These are phyloP conservation scores for Scutellaria galericulata DNA, from an alignment of 257 asterid species.

Conservation along the genomic window DNA sequence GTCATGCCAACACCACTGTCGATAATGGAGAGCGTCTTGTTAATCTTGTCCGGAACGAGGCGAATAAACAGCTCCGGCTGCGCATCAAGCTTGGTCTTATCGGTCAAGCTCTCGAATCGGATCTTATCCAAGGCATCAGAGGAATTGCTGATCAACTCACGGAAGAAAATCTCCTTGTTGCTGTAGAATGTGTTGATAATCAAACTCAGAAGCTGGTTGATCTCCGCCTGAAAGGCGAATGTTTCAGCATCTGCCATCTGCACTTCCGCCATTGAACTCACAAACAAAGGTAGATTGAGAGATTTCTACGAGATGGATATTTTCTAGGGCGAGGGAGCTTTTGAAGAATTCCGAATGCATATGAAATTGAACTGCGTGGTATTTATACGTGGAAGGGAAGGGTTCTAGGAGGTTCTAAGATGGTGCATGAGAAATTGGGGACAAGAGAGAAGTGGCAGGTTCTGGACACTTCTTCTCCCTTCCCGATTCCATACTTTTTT, in stretches of 20 bases:
- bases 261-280: conserved; percentile 41
- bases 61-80: conserved; percentile 56
- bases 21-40: conserved; percentile 53
- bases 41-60: conserved; percentile 51
- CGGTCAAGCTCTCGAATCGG: conserved; percentile 52
- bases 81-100: conserved; percentile 52
- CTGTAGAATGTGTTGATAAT: conserved; percentile 53
- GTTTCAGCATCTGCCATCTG: conserved; percentile 48
- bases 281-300: background rate
- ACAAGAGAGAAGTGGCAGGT: background rate
- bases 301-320: background rate
- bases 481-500: background rate
- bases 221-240: conserved; percentile 53
- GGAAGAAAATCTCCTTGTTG: conserved; percentile 57
- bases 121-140: conserved; percentile 58
- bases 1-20: conserved; percentile 59
- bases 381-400: background rate
- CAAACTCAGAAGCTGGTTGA: conserved; percentile 49
- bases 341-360: background rate
- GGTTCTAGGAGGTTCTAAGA: conserved; percentile 37
- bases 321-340: background rate
- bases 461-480: conserved; percentile 32
- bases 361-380: background rate
- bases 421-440: background rate
- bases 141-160: conserved; percentile 50